Evolutionary conservation across 176 grass and related monocot genomes (phyloP).

Genomic region (Oryza brachyantha): DNA sequence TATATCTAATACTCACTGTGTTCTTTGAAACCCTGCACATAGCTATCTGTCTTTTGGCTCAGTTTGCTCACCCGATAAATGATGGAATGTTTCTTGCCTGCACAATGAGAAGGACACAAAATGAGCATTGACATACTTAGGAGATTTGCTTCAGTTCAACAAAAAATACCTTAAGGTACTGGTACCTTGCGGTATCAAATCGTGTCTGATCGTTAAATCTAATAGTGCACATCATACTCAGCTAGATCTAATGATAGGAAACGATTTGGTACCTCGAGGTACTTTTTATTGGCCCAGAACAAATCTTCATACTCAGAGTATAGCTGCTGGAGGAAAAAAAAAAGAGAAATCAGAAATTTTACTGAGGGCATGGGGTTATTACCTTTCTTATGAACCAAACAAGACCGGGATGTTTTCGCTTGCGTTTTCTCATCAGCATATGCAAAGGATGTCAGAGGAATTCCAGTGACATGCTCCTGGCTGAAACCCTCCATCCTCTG

Average conservation of each 20-base stretch:
- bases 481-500: constrained; percentile 39
- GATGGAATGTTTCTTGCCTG: constrained; percentile 49
- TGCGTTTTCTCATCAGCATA: constrained; percentile 36
- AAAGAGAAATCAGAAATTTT: neutral
- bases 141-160: too few species aligned
- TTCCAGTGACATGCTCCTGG: constrained; percentile 53
- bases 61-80: constrained; percentile 44
- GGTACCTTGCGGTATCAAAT: too few species aligned
- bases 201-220: too few species aligned
- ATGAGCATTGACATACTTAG: constrained; percentile 29
- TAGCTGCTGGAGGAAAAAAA: neutral
- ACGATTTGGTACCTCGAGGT: too few species aligned
- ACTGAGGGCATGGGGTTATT: constrained; percentile 29
- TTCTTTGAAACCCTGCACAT: constrained; percentile 54
- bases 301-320: constrained; percentile 6
- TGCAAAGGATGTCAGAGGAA: constrained; percentile 44
- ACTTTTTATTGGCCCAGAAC: too few species aligned
- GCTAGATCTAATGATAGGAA: too few species aligned
- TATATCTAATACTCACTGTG: constrained; percentile 39
- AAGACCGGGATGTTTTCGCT: constrained; percentile 21
- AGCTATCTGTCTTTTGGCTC: constrained; percentile 44
- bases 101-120: neutral
- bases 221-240: too few species aligned
- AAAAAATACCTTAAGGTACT: too few species aligned
- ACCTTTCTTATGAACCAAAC: constrained; percentile 43